Evolutionary conservation across 352 stramenopile genomes (phyloP), one percentile per base, ranked within the genome.

Genomic region (Pythium chondricola): DNA sequence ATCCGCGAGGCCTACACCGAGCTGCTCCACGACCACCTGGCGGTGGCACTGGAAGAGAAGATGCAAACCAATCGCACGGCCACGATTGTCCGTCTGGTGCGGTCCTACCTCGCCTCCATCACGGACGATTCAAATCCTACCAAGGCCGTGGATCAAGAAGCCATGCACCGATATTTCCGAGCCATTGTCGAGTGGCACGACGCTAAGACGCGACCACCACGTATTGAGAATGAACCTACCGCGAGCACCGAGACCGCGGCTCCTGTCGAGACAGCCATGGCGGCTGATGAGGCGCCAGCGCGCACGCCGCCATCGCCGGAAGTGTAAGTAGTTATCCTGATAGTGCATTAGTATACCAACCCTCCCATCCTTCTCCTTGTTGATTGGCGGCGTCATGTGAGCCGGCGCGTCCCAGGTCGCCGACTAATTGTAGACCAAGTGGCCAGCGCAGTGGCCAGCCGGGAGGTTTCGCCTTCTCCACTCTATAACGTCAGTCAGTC

Each of bases 1-100:
- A 56, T 70, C 22, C 60, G 56, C 22, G 63, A 70, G 30, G 51
- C 69, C 40, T 63, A 82, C 36, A 63, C 82, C 24, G 44, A 69
- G 17, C 43, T 83, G 22, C 49, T 83, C 18, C 61, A 71, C 8
- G 41, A 68, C 32, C 52, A 63, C 36, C 20, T 85, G 40, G 42
- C 52, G 11, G 24, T 43, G 1, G 51, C 61, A 17, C 24, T 88
- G 38, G 71, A 81, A 24, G 32, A 24, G 4, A 67, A 74, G 32
- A 73, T 75, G 30, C 40, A 67, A 14, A 36, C 52, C 0, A 41
- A 52, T 17, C 49, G 53, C 7, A 48, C 80, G 26, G 17, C 59
- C 2, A 51, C 31, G 4, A 52, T 62, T 18, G 24, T 43, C 14
- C 22, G 17, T 14, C 31, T 60, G 7, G 43, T 64, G 8, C 31